These are phyloP conservation scores for Chaetomium globosum DNA, from an alignment of 2,329 filamentous ascomycete genomes.

Conservation along the genomic window DNA sequence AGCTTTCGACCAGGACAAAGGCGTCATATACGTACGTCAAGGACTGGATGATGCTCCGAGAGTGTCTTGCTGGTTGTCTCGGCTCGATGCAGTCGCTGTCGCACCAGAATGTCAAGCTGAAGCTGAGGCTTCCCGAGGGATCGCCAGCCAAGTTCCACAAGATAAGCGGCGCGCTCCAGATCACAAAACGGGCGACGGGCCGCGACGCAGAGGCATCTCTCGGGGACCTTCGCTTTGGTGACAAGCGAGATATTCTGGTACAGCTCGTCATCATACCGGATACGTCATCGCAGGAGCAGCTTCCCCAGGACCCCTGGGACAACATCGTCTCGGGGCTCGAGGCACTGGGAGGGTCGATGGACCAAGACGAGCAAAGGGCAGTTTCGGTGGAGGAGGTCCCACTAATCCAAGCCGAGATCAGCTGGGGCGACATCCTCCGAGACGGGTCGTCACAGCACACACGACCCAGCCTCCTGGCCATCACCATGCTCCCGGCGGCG, in stretches of 20 bases:
- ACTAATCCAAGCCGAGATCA: constrained; percentile 90
- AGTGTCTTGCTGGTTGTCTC: constrained; percentile 90
- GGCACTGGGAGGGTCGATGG: constrained; percentile 83
- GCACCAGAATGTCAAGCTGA: constrained; percentile 97
- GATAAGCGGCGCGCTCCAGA: constrained; percentile 93
- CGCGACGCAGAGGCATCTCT: constrained; percentile 90
- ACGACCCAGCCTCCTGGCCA: constrained; percentile 85
- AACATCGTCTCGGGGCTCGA: constrained; percentile 94
- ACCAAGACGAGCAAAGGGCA: constrained; percentile 80
- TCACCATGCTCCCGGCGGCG: constrained; percentile 85
- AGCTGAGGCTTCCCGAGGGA: constrained; percentile 89
- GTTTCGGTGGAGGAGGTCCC: constrained; percentile 92
- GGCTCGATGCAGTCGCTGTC: constrained; percentile 90
- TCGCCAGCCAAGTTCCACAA: constrained; percentile 98
- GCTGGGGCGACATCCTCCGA: constrained; percentile 88
- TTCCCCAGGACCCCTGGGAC: constrained; percentile 95
- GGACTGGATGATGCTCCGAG: constrained; percentile 99
- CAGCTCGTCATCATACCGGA: constrained; percentile 92
- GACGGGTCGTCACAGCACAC: constrained; percentile 85
- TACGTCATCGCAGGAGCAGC: constrained; percentile 75
- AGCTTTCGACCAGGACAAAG: constrained; percentile 91
- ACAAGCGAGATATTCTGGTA: constrained; percentile 90
- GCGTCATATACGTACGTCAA: constrained; percentile 98
- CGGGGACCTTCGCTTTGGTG: constrained; percentile 90
- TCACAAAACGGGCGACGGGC: constrained; percentile 92